Conservation (phyloP, 2,329 filamentous ascomycete genomes). For the Tolypocladium nubicola region DNA sequence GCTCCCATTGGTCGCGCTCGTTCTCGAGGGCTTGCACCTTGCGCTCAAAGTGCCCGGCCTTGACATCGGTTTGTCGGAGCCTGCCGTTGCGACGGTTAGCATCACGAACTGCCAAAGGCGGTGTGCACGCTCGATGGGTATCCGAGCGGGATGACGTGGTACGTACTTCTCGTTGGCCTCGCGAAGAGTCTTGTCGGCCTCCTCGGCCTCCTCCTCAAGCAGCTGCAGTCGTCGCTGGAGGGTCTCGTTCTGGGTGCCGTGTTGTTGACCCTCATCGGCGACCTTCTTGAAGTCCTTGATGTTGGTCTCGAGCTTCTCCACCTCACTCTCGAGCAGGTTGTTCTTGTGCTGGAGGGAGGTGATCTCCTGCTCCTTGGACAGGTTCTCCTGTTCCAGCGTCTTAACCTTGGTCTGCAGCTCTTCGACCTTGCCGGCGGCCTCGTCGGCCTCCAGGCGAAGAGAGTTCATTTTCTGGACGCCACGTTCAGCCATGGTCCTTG, state of each 20-base stretch:
- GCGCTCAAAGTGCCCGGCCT: slow-evolving; percentile 97
- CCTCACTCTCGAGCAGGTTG: slow-evolving; percentile 75
- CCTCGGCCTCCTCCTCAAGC: slow-evolving; percentile 95
- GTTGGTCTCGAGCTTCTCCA: slow-evolving; percentile 80
- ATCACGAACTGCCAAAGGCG: not conserved
- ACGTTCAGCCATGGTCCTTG: slow-evolving; percentile 4
- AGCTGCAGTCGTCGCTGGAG: slow-evolving; percentile 88
- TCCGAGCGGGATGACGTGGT: slow-evolving; percentile 3
- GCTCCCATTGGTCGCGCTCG: slow-evolving; percentile 88
- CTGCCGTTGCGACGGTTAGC: slow-evolving; percentile 35
- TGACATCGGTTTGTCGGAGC: slow-evolving; percentile 97
- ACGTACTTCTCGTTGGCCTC: slow-evolving; percentile 98
- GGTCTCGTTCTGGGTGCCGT: slow-evolving; percentile 80
- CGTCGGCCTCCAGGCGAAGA: slow-evolving; percentile 89
- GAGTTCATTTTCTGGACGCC: slow-evolving; percentile 74
- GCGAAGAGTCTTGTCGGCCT: slow-evolving; percentile 89
- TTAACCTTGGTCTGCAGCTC: slow-evolving; percentile 85
- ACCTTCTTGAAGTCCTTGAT: slow-evolving; percentile 83
- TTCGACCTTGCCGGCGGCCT: slow-evolving; percentile 69
- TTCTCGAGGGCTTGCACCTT: slow-evolving; percentile 95
- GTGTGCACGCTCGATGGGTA: not conserved
- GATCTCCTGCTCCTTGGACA: slow-evolving; percentile 96
- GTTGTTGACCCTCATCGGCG: slow-evolving; percentile 74
- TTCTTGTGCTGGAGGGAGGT: slow-evolving; percentile 95
- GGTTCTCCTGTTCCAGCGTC: slow-evolving; percentile 84